Evolutionary conservation across 139 green algal genomes (phyloP).

Genomic region (Asterochloris sp.): DNA sequence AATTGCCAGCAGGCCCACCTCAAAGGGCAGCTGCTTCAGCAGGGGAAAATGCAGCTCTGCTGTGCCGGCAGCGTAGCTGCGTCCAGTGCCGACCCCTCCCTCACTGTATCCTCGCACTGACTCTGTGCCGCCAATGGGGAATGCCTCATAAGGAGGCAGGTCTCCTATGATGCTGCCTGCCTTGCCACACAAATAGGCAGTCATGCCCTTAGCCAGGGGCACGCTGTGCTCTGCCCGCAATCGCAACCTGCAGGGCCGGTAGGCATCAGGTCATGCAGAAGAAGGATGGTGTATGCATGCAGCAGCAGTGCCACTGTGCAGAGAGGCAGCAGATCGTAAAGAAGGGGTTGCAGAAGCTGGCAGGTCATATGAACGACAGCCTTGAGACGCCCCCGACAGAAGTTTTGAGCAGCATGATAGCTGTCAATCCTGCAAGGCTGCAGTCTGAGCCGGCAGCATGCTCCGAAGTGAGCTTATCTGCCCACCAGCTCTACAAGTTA

Average conservation of each 20-base stretch:
- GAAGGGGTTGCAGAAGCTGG: too few species aligned
- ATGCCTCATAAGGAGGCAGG: conserved; percentile 96
- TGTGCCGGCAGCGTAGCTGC: conserved; percentile 76
- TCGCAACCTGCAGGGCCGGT: conserved; percentile 3
- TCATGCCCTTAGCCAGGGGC: conserved; percentile 29
- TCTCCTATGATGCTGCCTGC: conserved; percentile 79
- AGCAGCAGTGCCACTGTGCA: too few species aligned
- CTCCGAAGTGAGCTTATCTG: too few species aligned
- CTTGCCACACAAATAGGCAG: conserved; percentile 18
- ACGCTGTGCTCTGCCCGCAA: conserved; percentile 56
- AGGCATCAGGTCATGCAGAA: conserved; percentile 39
- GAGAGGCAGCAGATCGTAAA: too few species aligned
- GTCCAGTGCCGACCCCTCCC: conserved; percentile 83
- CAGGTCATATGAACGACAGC: too few species aligned
- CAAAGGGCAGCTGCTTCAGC: conserved; percentile 25
- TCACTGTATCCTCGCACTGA: conserved; percentile 88
- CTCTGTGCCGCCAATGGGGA: conserved; percentile 93
- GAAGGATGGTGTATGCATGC: too few species aligned
- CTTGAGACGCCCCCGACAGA: too few species aligned
- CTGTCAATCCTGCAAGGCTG: too few species aligned
- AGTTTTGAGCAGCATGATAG: too few species aligned
- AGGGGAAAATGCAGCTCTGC: conserved; percentile 82
- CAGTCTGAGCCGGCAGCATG: too few species aligned
- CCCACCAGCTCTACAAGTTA: too few species aligned
- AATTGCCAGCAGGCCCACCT: conserved; percentile 3